Conservation (phyloP, 768 basidiomycete genomes). For the Mycena albidolilacea region DNA sequence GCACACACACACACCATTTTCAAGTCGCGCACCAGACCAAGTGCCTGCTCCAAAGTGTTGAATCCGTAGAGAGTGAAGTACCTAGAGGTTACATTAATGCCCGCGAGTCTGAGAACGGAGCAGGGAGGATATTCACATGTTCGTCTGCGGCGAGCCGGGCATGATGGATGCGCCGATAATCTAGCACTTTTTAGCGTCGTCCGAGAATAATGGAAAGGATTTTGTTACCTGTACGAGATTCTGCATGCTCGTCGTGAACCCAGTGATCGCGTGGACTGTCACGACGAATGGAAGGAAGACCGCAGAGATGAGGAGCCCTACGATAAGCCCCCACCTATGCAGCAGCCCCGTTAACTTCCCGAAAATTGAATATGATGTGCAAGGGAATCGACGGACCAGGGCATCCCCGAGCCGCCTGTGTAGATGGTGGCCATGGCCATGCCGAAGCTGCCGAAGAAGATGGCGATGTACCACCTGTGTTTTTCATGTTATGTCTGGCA, state of each 20-base stretch:
- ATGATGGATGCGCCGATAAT: slow-evolving; percentile 71
- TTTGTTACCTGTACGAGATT: slow-evolving; percentile 64
- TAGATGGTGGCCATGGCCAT: slow-evolving; percentile 71
- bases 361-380: neutral
- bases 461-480: slow-evolving; percentile 58
- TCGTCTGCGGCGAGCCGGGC: slow-evolving; percentile 75
- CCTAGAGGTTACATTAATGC: neutral
- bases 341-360: slow-evolving; percentile 3
- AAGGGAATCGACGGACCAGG: slow-evolving; percentile 58
- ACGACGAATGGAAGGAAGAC: slow-evolving; percentile 68
- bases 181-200: slow-evolving; percentile 49
- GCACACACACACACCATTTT: slow-evolving; percentile 54
- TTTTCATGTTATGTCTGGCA: neutral
- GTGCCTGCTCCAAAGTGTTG: slow-evolving; percentile 56
- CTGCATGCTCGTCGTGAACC: slow-evolving; percentile 60
- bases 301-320: slow-evolving; percentile 64
- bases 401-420: slow-evolving; percentile 66
- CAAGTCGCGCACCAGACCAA: slow-evolving; percentile 60
- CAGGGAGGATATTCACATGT: slow-evolving; percentile 58
- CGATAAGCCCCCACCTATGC: slow-evolving; percentile 64
- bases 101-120: neutral
- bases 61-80: slow-evolving; percentile 60
- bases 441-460: slow-evolving; percentile 59
- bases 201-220: no score
- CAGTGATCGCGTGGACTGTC: slow-evolving; percentile 68